Evolutionary conservation across 1,139 yeast genomes (phyloP), one percentile per base, ranked within the genome.

Genomic region (Dujonia santamariae): DNA sequence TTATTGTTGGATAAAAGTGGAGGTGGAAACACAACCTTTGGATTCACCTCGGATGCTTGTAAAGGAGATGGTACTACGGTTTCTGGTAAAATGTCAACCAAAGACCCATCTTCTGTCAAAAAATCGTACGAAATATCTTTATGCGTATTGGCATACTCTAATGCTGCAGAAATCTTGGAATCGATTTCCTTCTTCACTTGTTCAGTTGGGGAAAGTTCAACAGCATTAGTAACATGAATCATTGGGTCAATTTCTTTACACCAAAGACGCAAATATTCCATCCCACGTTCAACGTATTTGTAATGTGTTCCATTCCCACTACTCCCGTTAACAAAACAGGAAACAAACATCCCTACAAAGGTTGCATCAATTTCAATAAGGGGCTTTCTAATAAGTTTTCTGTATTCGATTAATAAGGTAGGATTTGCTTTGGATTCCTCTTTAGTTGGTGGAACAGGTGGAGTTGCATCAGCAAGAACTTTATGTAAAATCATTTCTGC

Each of bases 301-400:
- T 62, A 62, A 41, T 64, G 67, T 42, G 21, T 37, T 1, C 63
- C 62, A 4, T 67, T 61, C 2, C 64, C 63, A 13, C 53, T 44
- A 20, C 46, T 42, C n/a, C 44, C 39, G 34, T 59, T 56, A 37
- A 58, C 52, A 37, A 53, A 62, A 30, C 66, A 60, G 15, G 61
- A 51, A 8, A 57, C 42, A 36, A 62, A 61, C 8, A 53, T 60
- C 3, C 55, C 45, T 2, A 55, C 61, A 33, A 67, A 56, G 8
- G 54, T 50, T 21, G 55, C 48, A 37, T 66, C 72, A 6, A 62
- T 49, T 41, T 61, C 55, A 21, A 56, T 32, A 18, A 55, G 39
- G 7, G 44, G 50, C n/a, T 44, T 42, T 24, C 45, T 50, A 30
- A 47, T 42, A 25, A 45, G 40, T 2, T 38, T 34, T 24, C 50